These are phyloP conservation scores for Amanita muscaria DNA, from an alignment of 768 basidiomycete species.

Conservation along the genomic window DNA sequence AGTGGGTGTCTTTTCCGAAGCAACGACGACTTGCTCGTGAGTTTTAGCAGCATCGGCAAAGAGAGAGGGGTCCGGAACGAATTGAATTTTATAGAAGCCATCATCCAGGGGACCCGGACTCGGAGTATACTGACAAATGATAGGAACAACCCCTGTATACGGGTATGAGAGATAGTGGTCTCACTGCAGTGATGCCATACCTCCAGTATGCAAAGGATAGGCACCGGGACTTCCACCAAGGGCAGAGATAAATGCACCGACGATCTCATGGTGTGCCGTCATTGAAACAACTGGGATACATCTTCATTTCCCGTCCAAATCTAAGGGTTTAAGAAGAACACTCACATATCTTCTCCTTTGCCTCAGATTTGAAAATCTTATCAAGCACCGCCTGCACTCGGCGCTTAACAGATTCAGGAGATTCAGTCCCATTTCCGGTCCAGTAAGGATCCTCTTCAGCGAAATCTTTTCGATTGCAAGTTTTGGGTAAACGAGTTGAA, in stretches of 20 bases:
- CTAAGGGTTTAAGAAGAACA: not conserved
- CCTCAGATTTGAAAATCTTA: not conserved
- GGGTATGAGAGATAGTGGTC: not conserved
- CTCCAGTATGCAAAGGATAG: not conserved
- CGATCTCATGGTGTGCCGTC: not conserved
- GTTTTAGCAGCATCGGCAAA: not conserved
- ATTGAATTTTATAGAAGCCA: not conserved
- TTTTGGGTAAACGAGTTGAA: not conserved
- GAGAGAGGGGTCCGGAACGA: not conserved
- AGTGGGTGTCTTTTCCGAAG: not conserved
- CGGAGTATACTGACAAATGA: not conserved
- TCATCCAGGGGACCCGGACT: not conserved
- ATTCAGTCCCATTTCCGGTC: not conserved
- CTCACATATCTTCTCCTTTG: not conserved
- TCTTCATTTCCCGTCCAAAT: not conserved
- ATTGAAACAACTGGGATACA: not conserved
- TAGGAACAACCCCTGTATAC: conserved; percentile 1
- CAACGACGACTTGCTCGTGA: not conserved
- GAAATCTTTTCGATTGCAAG: not conserved
- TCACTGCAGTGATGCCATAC: not conserved
- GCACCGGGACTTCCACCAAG: not conserved
- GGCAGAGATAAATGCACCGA: not conserved
- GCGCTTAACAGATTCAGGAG: not conserved
- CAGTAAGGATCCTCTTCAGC: not conserved
- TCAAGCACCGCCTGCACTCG: not conserved